Evolutionary conservation across 305 asterid species (phyloP).

Genomic region (Fraxinus baroniana): DNA sequence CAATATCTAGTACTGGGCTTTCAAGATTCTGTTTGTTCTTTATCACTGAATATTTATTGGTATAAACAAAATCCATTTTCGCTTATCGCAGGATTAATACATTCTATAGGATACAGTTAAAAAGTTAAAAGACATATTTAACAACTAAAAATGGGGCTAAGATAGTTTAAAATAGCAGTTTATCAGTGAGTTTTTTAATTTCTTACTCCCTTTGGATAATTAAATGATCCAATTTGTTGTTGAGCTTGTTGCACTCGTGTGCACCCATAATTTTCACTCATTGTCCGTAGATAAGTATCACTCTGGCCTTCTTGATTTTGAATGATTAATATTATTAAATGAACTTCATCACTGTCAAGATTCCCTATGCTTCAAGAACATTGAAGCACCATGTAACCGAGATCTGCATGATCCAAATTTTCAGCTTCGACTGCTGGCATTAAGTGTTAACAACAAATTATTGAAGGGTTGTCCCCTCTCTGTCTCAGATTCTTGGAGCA

Average conservation of each 20-base stretch:
- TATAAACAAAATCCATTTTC: background rate
- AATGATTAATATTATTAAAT: background rate
- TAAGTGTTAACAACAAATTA: background rate
- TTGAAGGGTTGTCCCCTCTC: background rate
- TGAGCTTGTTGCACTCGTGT: background rate
- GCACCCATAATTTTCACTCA: background rate
- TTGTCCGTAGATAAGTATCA: background rate
- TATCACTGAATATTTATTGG: background rate
- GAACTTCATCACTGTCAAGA: background rate
- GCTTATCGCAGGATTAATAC: background rate
- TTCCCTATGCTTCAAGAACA: background rate
- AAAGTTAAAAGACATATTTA: background rate
- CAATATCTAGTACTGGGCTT: background rate
- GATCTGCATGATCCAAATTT: conserved; percentile 6
- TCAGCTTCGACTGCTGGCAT: background rate
- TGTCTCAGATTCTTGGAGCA: background rate
- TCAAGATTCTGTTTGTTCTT: background rate
- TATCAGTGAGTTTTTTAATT: background rate
- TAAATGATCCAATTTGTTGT: background rate
- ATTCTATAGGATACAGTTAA: background rate
- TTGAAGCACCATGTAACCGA: conserved; percentile 20
- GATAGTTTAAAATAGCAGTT: background rate
- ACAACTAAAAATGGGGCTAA: background rate
- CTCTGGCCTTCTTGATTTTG: background rate
- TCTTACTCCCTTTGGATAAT: background rate